Base-by-base conservation (phyloP, 352 stramenopile genomes). In the Pythium grandisporangium region DNA sequence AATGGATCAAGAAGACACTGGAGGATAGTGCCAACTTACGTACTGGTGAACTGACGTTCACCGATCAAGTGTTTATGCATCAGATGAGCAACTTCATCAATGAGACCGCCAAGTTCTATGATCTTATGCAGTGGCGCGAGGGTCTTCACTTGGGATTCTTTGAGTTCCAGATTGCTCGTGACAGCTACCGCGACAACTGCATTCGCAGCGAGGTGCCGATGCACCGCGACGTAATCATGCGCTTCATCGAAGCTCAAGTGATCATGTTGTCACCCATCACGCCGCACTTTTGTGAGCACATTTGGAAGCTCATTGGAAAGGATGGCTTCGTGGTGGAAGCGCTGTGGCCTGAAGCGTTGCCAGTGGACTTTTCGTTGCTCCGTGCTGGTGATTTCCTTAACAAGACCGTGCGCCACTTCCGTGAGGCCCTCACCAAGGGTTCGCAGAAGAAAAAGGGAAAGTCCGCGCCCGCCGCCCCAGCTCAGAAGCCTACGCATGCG, bases 111-210 rank as follows among this genome's bases (percentile, higher is more conserved):
- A 90, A 66, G 60, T 86, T 79, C 46, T 96, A 87, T 61, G 77
- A 93, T 38, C 66, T 70, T 30, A 93, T 98, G 58, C 83, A 91
- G 55, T 98, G 90, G 84, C 85, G 96, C 41, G 96, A 99, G 48
- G 97, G 95, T 39, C 71, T 99, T 19, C 95, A 98, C 67, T 71
- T 84, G n/a, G 95, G 93, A 37, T 99, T 97, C 81, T 99, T 98
- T 59, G 95, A 99, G 55, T 96, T 99, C 74, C 90, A 99, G 63
- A 92, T 98, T 54, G 94, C 95, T 25, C 86, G 96, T 41, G 96
- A 99, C 68, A 74, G 90, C 46, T 99, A 99, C 76, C 87, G 96
- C 56, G 95, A 97, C 64, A 97, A 96, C 45, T 99, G 94, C 66
- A 36, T 30, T 17, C 80, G 80, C 45, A 74, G 79, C 34, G 63